Evolutionary conservation across 129 eudicot genomes (phyloP).

Genomic region (Apium graveolens): DNA sequence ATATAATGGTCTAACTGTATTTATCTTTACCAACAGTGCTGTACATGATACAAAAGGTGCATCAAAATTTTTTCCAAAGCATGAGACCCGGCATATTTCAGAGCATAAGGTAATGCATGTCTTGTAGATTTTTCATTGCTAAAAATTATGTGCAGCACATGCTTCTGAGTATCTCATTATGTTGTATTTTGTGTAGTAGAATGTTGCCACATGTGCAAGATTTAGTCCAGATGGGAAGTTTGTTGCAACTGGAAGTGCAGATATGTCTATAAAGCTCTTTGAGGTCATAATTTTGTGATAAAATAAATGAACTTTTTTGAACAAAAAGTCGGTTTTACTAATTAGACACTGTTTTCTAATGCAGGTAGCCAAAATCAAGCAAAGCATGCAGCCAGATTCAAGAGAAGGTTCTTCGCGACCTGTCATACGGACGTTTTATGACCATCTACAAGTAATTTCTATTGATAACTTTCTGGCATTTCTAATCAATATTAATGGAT

Average conservation of each 20-base stretch:
- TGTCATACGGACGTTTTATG: conserved; percentile 70
- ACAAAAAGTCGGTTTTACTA: not conserved
- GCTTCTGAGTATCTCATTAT: conserved; percentile 3
- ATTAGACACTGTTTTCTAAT: conserved; percentile 7
- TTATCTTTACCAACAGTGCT: conserved; percentile 39
- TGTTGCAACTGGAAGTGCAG: conserved; percentile 84
- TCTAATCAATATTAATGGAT: not conserved
- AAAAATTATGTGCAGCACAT: conserved; percentile 6
- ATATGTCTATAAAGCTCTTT: conserved; percentile 74
- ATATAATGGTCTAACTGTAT: conserved; percentile 2
- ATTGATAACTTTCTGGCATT: not conserved
- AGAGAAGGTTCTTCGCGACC: conserved; percentile 79
- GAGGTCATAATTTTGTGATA: conserved; percentile 44
- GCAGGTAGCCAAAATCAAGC: conserved; percentile 78
- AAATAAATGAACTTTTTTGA: conserved; percentile 4
- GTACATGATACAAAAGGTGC: conserved; percentile 58
- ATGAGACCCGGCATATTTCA: conserved; percentile 74
- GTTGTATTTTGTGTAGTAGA: conserved; percentile 29
- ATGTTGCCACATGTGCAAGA: conserved; percentile 81
- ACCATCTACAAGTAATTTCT: conserved; percentile 67
- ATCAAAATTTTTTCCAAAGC: conserved; percentile 71
- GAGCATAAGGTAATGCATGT: conserved; percentile 69
- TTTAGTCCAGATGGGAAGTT: conserved; percentile 92
- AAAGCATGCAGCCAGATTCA: conserved; percentile 78
- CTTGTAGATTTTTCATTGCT: not conserved